These are phyloP conservation scores for Camelina laxa DNA, from an alignment of 345 rosid species.

Conservation along the genomic window DNA sequence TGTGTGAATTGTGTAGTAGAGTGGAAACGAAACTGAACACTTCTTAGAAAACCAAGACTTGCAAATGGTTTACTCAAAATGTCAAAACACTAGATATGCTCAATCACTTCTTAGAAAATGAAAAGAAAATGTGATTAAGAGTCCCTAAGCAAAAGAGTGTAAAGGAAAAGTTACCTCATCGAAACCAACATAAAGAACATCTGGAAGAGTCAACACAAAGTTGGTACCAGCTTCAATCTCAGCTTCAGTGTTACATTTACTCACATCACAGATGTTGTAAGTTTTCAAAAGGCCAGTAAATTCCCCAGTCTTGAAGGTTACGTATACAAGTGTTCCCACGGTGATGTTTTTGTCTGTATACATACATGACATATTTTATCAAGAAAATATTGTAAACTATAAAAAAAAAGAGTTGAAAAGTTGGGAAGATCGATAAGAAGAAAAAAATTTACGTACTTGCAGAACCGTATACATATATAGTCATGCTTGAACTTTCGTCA, in stretches of 20 bases:
- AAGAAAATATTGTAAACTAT: background rate
- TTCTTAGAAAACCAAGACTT: background rate
- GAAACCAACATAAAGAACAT: slow-evolving; percentile 2
- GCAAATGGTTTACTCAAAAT: background rate
- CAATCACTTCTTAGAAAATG: background rate
- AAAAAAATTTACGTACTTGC: slow-evolving; percentile 2
- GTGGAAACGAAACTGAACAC: too few species aligned
- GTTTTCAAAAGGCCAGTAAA: slow-evolving; percentile 1
- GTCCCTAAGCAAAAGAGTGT: background rate
- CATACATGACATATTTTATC: background rate
- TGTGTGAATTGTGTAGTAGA: too few species aligned
- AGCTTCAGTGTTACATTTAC: background rate
- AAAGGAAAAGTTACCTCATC: slow-evolving; percentile 15
- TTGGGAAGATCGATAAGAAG: background rate
- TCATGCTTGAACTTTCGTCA: background rate
- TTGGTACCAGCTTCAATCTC: slow-evolving; percentile 18
- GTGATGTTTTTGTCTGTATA: slow-evolving; percentile 12
- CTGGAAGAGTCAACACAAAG: slow-evolving; percentile 14
- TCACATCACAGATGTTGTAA: slow-evolving; percentile 18
- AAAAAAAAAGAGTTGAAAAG: background rate
- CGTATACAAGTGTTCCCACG: slow-evolving; percentile 1
- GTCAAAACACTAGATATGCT: background rate
- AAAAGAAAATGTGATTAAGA: background rate
- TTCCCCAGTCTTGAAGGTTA: slow-evolving; percentile 6
- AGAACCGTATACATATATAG: background rate